Conservation (phyloP, 495 filamentous ascomycete species). For the Aspergillus ellipticus region DNA sequence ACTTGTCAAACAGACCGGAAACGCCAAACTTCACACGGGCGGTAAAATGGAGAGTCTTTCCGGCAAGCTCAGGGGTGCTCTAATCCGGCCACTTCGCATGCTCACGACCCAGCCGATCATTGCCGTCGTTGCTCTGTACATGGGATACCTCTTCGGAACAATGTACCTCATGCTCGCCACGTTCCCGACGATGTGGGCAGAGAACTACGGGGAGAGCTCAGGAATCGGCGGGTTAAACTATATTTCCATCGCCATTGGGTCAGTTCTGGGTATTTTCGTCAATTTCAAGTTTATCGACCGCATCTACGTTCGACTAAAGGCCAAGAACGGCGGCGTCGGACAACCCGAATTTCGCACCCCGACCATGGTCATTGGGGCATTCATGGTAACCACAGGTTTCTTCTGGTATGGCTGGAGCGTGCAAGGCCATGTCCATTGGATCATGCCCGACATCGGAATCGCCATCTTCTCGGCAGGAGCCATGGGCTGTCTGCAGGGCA, state of each 20-base stretch:
- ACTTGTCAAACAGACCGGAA: slow-evolving; percentile 59
- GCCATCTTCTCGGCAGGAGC: slow-evolving; percentile 52
- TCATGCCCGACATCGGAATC: slow-evolving; percentile 59
- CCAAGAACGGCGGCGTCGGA: slow-evolving; percentile 38
- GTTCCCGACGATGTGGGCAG: slow-evolving; percentile 43
- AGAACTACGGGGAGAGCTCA: slow-evolving; percentile 51
- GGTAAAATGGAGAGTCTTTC: slow-evolving; percentile 35
- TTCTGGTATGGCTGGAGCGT: slow-evolving; percentile 66
- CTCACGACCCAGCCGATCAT: slow-evolving; percentile 11
- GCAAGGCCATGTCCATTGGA: slow-evolving; percentile 44
- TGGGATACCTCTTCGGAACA: slow-evolving; percentile 8
- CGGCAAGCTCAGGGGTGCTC: neutral
- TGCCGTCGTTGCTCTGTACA: slow-evolving; percentile 1
- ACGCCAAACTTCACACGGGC: slow-evolving; percentile 55
- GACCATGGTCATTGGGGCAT: slow-evolving; percentile 48
- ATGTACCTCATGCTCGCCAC: slow-evolving; percentile 10
- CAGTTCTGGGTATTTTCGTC: slow-evolving; percentile 55
- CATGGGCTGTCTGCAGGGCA: slow-evolving; percentile 62
- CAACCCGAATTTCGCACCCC: slow-evolving; percentile 51
- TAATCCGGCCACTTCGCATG: slow-evolving; percentile 8
- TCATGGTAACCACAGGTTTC: slow-evolving; percentile 54
- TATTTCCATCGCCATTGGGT: slow-evolving; percentile 60
- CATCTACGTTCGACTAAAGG: neutral
- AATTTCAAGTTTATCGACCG: slow-evolving; percentile 48
- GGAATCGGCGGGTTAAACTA: slow-evolving; percentile 63